Evolutionary conservation across 495 filamentous ascomycete genomes (phyloP).

Genomic region (Daldinia bambusicola): DNA sequence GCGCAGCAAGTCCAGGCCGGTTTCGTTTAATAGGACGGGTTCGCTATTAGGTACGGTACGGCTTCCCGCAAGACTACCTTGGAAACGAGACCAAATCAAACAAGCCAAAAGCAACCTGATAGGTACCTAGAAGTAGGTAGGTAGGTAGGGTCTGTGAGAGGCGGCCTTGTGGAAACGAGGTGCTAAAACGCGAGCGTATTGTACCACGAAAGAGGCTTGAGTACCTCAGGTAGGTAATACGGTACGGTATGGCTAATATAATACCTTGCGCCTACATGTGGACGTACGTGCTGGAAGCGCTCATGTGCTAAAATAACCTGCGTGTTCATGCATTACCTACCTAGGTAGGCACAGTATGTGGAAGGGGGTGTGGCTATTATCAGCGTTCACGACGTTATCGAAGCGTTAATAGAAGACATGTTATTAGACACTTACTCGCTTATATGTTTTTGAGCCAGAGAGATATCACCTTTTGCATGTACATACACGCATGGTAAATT

Average conservation of each 20-base stretch:
- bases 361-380: neutral
- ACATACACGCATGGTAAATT: neutral
- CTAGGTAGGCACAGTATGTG: neutral
- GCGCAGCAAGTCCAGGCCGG: too few species aligned
- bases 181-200: neutral
- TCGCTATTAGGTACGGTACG: neutral
- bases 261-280: neutral
- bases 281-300: neutral
- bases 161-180: slow-evolving; percentile 4
- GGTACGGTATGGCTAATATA: too few species aligned
- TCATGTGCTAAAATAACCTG: neutral
- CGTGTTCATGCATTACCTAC: neutral
- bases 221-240: neutral
- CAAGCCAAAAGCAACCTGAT: too few species aligned
- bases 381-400: neutral
- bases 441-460: neutral
- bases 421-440: neutral
- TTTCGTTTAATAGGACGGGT: neutral
- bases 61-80: neutral
- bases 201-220: too few species aligned
- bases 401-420: neutral
- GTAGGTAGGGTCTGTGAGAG: neutral
- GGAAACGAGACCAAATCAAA: neutral
- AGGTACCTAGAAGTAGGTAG: too few species aligned
- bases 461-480: neutral